phyloP scores from a whole-genome alignment of 805 yeast genomes.

The Kluyveromyces starmeri region DNA sequence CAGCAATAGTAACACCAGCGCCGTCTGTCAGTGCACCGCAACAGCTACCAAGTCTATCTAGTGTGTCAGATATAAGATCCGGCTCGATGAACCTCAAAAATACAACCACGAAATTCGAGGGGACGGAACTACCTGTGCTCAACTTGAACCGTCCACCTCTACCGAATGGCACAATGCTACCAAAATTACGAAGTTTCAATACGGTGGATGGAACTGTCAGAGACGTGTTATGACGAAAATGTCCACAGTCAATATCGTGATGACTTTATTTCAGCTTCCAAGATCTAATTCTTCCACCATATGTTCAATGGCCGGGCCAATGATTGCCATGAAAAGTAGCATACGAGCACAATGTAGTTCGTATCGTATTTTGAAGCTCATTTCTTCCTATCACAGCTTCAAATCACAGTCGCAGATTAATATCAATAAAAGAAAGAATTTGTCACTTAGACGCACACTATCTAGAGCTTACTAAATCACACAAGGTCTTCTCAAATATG shows the following conservation, averaged over 20 bases:
- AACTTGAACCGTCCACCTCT: not conserved
- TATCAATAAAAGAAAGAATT: too few relatives aligned
- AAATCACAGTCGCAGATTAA: too few relatives aligned
- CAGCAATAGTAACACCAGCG: not conserved
- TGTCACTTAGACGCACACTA: too few relatives aligned
- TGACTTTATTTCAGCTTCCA: not conserved
- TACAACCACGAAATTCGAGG: not conserved
- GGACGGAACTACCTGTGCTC: not conserved
- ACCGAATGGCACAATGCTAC: constrained; percentile 9
- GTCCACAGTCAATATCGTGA: too few relatives aligned
- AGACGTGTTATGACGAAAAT: constrained; percentile 9
- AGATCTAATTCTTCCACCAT: too few relatives aligned
- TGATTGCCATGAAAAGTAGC: too few relatives aligned
- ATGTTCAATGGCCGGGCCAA: too few relatives aligned
- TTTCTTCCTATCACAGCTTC: too few relatives aligned
- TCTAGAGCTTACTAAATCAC: too few relatives aligned
- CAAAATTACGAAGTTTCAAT: constrained; percentile 24
- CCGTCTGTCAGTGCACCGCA: not conserved
- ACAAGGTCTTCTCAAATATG: too few relatives aligned
- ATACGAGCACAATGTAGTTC: too few relatives aligned
- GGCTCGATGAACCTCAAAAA: not conserved
- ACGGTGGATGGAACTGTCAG: constrained; percentile 20
- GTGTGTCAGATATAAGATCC: not conserved
- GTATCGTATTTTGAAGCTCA: too few relatives aligned
- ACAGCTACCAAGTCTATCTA: constrained; percentile 1